Base-by-base conservation (phyloP, 257 asterid species). In the Lycium barbarum region DNA sequence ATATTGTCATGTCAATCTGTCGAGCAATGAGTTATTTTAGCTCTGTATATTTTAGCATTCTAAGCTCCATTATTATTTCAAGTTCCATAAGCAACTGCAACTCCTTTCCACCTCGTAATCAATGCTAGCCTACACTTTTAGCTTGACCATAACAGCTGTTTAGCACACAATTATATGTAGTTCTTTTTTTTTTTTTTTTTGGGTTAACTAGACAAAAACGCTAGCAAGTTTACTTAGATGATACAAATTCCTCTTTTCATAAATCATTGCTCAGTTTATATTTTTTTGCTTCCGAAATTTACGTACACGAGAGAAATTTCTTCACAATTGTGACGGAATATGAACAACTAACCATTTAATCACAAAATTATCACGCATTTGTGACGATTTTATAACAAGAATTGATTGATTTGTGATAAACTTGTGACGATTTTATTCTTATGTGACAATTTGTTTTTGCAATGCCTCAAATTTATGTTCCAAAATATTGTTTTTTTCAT, bases 11-110 rank as follows among this genome's bases (percentile, higher is more conserved):
- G 43, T 65, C 43, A 26, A 26, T 38, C 3, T 26, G 9, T 26
- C 12, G 43, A 10, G 71, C 40, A 63, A 63, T 63, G 65, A 59
- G 4, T 59, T 18, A 17, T 10, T 51, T 54, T 65, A 65, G 18
- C 70, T 20, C 54, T 70, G 26, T 83, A 76, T 76, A 33, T 55
- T 35, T 84, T 18, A 59, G 79, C 49, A 76, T 7, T 76, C 43
- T 38, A 26, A 26, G 3, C 36, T 83, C 35, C 14, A 45, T 12
- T 1, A 13, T 15, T 10, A 11, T 36, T 36, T 26, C 35, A 26
- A 59, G 26, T 59, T 59, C 11, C 66, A 18, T 18, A 59, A 59
- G 66, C 66, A 59, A 59, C 33, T 18, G 26, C 20, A 6, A 40
- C 45, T 40, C 45, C 45, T 40, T 40, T 40, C 66, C 33, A 59